Percentiles rank a stretch among this genome's conserved stretches.
These are phyloP conservation scores for Rhizopogon roseolus DNA, from an alignment of 768 basidiomycete species.

Conservation along the genomic window DNA sequence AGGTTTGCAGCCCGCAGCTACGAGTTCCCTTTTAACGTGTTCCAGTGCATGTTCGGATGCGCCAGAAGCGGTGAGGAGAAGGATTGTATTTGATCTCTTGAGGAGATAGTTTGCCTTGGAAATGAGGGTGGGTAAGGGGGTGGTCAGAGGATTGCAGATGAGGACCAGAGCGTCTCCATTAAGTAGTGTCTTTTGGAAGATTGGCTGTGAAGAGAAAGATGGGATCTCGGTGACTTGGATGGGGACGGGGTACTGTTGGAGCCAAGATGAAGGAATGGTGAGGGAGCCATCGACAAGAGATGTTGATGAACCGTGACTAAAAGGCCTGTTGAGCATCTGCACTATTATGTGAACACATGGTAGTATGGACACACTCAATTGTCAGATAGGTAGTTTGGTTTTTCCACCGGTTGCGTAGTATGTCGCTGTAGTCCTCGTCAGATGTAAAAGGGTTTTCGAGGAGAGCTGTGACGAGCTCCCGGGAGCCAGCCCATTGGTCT, in stretches of 20 bases:
- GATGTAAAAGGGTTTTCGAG: conserved; percentile 66
- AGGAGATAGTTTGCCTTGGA: conserved; percentile 20
- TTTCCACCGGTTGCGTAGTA: conserved; percentile 48
- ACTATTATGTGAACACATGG: background rate
- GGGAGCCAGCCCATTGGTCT: conserved; percentile 48
- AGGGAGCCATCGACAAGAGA: conserved; percentile 20
- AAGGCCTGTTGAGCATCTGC: background rate
- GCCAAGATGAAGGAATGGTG: conserved; percentile 47
- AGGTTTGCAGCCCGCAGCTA: conserved; percentile 19
- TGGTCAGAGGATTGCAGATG: conserved; percentile 56
- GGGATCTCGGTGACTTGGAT: conserved; percentile 42
- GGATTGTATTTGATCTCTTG: conserved; percentile 36
- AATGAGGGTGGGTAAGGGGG: conserved; percentile 36
- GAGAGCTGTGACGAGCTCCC: conserved; percentile 63
- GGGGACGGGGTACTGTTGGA: conserved; percentile 49
- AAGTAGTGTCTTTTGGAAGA: conserved; percentile 14
- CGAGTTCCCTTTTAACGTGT: conserved; percentile 16
- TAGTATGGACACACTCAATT: conserved; percentile 20
- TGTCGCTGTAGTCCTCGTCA: conserved; percentile 37
- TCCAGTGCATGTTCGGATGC: conserved; percentile 9
- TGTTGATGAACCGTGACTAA: conserved; percentile 19
- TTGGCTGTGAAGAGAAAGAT: conserved; percentile 13
- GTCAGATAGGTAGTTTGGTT: conserved; percentile 19
- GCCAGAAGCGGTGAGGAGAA: conserved; percentile 34
- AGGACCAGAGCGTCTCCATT: conserved; percentile 62